Evolutionary conservation across 2,329 filamentous ascomycete species (phyloP).

Genomic region (Penicillium sp.): DNA sequence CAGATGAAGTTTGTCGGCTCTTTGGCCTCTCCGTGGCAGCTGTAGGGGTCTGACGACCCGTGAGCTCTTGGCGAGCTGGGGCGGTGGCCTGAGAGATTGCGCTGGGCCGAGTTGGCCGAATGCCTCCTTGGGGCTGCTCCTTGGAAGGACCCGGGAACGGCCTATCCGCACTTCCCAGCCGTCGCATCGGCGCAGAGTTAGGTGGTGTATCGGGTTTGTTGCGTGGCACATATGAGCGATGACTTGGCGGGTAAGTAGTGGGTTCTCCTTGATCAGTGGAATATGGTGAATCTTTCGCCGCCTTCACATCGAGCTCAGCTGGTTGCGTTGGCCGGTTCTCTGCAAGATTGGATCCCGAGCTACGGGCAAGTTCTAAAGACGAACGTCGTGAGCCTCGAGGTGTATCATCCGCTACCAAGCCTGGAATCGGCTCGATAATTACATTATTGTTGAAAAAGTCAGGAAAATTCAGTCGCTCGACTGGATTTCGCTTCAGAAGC

Average conservation of each 20-base stretch:
- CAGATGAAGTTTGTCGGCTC: conserved; percentile 47
- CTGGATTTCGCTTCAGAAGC: conserved; percentile 79
- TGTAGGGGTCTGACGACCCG: conserved; percentile 33
- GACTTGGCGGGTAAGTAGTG: conserved; percentile 24
- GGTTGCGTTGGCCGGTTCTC: conserved; percentile 19
- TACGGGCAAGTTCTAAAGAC: conserved; percentile 15
- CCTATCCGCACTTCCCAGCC: conserved; percentile 35
- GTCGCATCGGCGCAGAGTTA: conserved; percentile 30
- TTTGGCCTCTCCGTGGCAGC: conserved; percentile 62
- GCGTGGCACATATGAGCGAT: conserved; percentile 39
- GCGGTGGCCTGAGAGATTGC: conserved; percentile 40
- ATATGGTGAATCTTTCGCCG: conserved; percentile 25
- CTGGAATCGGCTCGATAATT: conserved; percentile 73
- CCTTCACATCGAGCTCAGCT: conserved; percentile 14
- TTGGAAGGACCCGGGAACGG: conserved; percentile 23
- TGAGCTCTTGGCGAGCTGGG: conserved; percentile 40
- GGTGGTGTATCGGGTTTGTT: conserved; percentile 30
- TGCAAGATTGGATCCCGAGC: conserved; percentile 11
- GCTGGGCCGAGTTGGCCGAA: conserved; percentile 33
- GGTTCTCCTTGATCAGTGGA: conserved; percentile 22
- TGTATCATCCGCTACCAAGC: conserved; percentile 73
- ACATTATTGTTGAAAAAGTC: conserved; percentile 77
- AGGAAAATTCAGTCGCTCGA: conserved; percentile 80
- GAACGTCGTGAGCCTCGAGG: conserved; percentile 33
- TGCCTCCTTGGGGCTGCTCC: conserved; percentile 26